phyloP scores from a whole-genome alignment of 805 yeast genomes.

The Candida coquimbonensis region DNA sequence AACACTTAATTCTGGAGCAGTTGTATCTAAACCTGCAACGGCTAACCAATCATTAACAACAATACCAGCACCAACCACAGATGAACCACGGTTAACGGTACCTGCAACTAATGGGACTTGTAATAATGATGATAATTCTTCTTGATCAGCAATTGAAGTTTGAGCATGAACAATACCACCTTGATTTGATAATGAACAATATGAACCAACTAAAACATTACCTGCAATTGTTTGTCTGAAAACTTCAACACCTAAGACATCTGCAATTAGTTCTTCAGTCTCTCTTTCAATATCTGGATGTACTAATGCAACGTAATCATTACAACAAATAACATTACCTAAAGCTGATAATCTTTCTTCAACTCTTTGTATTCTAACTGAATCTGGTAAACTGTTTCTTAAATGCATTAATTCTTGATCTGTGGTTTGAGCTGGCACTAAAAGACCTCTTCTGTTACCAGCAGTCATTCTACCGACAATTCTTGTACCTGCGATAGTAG shows the following conservation, averaged over 20 bases:
- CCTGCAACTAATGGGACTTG: slow-evolving; percentile 99
- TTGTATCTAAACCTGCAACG: slow-evolving; percentile 93
- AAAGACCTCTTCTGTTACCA: slow-evolving; percentile 94
- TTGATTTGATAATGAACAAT: slow-evolving; percentile 90
- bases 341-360: slow-evolving; percentile 96
- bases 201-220: slow-evolving; percentile 94
- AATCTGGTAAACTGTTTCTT: slow-evolving; percentile 92
- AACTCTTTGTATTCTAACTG: slow-evolving; percentile 92
- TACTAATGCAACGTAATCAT: slow-evolving; percentile 96
- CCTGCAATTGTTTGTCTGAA: slow-evolving; percentile 99
- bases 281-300: slow-evolving; percentile 99
- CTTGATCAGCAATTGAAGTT: slow-evolving; percentile 95
- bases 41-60: slow-evolving; percentile 98
- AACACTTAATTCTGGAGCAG: slow-evolving; percentile 97
- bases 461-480: slow-evolving; percentile 98
- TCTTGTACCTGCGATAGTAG: slow-evolving; percentile 97
- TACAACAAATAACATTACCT: slow-evolving; percentile 97
- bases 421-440: slow-evolving; percentile 96
- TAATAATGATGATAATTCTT: slow-evolving; percentile 87
- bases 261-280: slow-evolving; percentile 97
- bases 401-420: slow-evolving; percentile 98
- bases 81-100: slow-evolving; percentile 94
- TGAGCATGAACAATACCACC: slow-evolving; percentile 99
- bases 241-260: slow-evolving; percentile 96
- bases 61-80: slow-evolving; percentile 98